Conservation (phyloP, 2,329 filamentous ascomycete genomes). For the Diplocarpon mali region DNA sequence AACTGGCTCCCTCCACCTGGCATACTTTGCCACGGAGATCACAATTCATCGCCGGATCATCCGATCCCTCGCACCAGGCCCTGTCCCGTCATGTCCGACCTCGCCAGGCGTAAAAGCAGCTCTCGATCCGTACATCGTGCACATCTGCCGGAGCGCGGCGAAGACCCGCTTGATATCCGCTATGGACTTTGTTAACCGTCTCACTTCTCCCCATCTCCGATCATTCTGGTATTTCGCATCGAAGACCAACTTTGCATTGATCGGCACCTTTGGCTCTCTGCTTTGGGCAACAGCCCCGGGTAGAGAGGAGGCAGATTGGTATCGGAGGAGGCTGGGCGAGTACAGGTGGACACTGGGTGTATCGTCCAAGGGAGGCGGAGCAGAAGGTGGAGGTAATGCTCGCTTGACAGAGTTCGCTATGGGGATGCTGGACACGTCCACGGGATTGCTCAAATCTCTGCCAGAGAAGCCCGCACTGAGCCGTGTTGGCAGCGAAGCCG, state of each 20-base stretch:
- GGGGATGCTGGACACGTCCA: constrained; percentile 64
- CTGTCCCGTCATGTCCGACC: constrained; percentile 30
- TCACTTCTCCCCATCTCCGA: constrained; percentile 76
- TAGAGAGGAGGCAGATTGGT: constrained; percentile 85
- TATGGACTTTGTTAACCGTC: constrained; percentile 93
- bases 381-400: constrained; percentile 36
- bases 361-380: constrained; percentile 47
- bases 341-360: constrained; percentile 92
- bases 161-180: constrained; percentile 90
- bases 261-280: constrained; percentile 85
- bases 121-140: constrained; percentile 70
- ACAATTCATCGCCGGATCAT: constrained; percentile 87
- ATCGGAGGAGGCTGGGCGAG: constrained; percentile 71
- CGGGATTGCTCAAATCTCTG: constrained; percentile 55
- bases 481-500: constrained; percentile 31
- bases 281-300: constrained; percentile 84
- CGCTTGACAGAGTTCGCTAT: constrained; percentile 60
- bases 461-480: constrained; percentile 61
- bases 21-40: constrained; percentile 90
- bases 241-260: constrained; percentile 85
- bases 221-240: constrained; percentile 89
- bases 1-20: constrained; percentile 73
- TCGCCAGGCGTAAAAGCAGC: constrained; percentile 30
- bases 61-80: constrained; percentile 53
- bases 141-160: constrained; percentile 87